Percentiles rank a stretch among this genome's conserved stretches.
phyloP scores from a whole-genome alignment of 306 rosid species.

The Morella rubra region DNA sequence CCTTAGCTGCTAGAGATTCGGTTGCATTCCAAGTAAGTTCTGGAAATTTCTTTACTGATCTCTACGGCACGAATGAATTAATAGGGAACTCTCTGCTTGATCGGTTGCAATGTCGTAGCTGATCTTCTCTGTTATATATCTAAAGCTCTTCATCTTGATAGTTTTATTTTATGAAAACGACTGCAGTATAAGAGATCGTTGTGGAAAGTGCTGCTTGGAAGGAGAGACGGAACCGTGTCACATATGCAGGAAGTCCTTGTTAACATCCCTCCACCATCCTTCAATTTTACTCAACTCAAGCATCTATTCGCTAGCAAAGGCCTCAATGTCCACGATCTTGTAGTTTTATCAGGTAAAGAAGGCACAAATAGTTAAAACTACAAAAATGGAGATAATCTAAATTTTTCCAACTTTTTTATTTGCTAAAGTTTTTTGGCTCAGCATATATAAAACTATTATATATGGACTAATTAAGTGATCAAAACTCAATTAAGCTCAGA shows the following conservation, averaged over 20 bases:
- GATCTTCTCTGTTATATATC: no score
- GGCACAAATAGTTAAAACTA: no score
- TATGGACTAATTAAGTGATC: no score
- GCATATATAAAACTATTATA: no score
- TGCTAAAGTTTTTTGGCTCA: no score
- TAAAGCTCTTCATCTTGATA: no score
- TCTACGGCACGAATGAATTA: no score
- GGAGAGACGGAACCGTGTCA: constrained; percentile 49
- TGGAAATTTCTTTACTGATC: no score
- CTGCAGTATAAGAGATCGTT: constrained; percentile 21
- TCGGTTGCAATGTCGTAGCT: no score
- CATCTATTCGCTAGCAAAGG: constrained; percentile 21
- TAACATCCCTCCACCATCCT: constrained; percentile 35
- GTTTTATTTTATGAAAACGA: not conserved
- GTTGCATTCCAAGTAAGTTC: constrained; percentile 32
- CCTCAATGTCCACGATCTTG: constrained; percentile 4
- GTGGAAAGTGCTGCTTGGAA: constrained; percentile 40
- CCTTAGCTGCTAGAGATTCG: constrained; percentile 39
- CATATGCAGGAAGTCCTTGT: constrained; percentile 23
- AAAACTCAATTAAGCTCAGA: no score
- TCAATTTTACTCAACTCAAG: constrained; percentile 34
- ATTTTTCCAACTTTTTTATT: not conserved
- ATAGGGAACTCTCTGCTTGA: no score
- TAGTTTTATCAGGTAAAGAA: constrained; percentile 36
- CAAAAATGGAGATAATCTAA: constrained; percentile 19